These are phyloP conservation scores for Podosphaera fusca DNA, from an alignment of 2,329 filamentous ascomycete species.

Conservation along the genomic window DNA sequence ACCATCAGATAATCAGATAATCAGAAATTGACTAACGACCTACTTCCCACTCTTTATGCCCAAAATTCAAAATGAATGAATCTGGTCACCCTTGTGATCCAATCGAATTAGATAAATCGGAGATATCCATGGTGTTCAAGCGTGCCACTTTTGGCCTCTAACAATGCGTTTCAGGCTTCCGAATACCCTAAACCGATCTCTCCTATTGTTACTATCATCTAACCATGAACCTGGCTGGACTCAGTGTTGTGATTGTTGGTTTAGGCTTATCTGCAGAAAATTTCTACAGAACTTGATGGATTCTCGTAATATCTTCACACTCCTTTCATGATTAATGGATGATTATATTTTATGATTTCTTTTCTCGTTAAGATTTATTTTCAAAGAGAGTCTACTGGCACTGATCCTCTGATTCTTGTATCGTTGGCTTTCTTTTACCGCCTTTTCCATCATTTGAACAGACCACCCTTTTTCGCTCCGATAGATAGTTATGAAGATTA, in stretches of 20 bases:
- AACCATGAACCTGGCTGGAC: background rate
- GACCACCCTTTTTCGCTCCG: too few species aligned
- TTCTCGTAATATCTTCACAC: slow-evolving; percentile 4
- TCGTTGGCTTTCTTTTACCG: background rate
- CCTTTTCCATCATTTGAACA: background rate
- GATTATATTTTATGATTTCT: slow-evolving; percentile 13
- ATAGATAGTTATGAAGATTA: too few species aligned
- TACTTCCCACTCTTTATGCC: slow-evolving; percentile 1
- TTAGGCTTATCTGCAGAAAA: slow-evolving; percentile 1
- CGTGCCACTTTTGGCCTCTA: background rate
- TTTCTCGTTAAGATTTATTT: slow-evolving; percentile 3
- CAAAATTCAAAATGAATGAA: background rate
- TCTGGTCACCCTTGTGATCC: background rate
- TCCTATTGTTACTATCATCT: slow-evolving; percentile 2
- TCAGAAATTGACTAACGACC: slow-evolving; percentile 6
- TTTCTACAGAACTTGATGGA: background rate
- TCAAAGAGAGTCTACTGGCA: background rate
- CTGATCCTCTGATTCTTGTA: background rate
- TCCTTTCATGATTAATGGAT: slow-evolving; percentile 13
- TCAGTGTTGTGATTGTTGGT: slow-evolving; percentile 1
- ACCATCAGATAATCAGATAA: slow-evolving; percentile 1
- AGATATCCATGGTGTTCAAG: slow-evolving; percentile 1
- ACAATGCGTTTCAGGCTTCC: background rate
- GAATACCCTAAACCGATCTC: background rate
- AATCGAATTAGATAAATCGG: background rate